Percentiles rank a stretch among this genome's conserved stretches.
These are phyloP conservation scores for Tilletiopsis washingtonensis DNA, from an alignment of 1,284 basidiomycete species.

Conservation along the genomic window DNA sequence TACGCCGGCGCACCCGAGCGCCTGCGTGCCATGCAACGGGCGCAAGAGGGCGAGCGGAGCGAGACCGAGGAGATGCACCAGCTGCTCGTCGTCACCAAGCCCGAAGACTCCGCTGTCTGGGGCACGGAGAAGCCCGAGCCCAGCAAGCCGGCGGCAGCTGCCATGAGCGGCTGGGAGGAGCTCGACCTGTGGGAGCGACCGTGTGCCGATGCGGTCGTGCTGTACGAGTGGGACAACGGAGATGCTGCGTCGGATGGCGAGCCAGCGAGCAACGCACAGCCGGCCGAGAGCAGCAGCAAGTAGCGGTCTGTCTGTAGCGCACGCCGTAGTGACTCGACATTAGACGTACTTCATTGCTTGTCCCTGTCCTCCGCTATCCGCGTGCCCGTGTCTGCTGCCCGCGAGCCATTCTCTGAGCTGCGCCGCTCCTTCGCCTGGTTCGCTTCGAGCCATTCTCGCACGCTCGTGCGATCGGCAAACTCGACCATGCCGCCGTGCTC, in stretches of 20 bases:
- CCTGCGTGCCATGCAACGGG: background rate
- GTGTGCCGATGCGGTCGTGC: constrained; percentile 4
- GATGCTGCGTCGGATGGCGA: no score
- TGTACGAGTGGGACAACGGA: constrained; percentile 11
- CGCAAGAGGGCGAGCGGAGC: background rate
- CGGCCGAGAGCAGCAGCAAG: no score
- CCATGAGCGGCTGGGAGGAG: background rate
- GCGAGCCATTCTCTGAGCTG: no score
- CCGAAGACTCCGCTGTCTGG: constrained; percentile 7
- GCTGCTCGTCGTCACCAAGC: constrained; percentile 5
- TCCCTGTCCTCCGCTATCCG: no score
- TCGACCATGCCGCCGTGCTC: constrained; percentile 12
- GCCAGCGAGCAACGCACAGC: no score
- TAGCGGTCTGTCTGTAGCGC: no score
- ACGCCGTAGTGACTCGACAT: no score
- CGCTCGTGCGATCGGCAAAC: constrained; percentile 5
- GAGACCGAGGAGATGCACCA: no score
- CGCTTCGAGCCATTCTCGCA: constrained; percentile 10
- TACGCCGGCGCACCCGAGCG: constrained; percentile 28
- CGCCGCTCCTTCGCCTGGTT: no score
- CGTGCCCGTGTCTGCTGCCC: no score
- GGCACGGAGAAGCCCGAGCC: background rate
- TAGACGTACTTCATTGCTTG: no score
- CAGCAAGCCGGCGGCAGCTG: no score
- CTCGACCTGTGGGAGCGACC: background rate